Evolutionary conservation across 2,329 filamentous ascomycete species (phyloP), one percentile per base, ranked within the genome.

Genomic region (Ophiostoma himal-ulmi): DNA sequence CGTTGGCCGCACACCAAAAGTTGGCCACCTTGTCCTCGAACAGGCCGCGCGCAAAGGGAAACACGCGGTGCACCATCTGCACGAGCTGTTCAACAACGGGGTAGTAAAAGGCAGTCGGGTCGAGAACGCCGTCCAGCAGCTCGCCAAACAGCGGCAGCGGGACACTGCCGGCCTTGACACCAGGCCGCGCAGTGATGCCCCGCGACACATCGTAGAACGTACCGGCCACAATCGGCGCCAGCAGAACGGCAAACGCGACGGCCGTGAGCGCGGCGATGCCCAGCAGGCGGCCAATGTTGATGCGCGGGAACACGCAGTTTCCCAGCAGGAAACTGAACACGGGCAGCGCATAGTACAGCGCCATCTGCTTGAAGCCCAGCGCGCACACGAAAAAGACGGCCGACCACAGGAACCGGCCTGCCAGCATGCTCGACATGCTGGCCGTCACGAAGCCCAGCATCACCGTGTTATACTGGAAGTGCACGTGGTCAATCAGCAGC

Each of bases 11-110:
- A 78, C 95, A 99, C 95, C 95, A 99, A 76, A 97, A 91, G 78
- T 99, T 99, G 76, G 95, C 95, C 26, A 99, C 96, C 80, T 99
- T 99, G 82, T 98, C 95, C 81, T 99, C 96, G 76, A 98, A 99
- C 7, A 99, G 82, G 3, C 95, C 95, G n/a, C 95, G 89, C 1
- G 94, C 89, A 77, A 99, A 97, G 0, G 96, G 95, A 76, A 99
- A 98, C 71, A 98, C 86, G n/a, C 95, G 90, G 78, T 97, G 92
- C 13, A 97, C 81, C 75, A 93, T 87, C 79, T 99, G 96, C 0
- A 89, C 83, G 48, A 96, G 76, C 78, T 97, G 93, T 76, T 95
- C 87, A 5, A 94, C 77, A 14, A 92, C 79, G 0, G 92, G 89
- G 76, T 92, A 95, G 76, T 92, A 89, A 77, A 86, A 84, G 1